Conservation (phyloP, 331 rosid genomes). For the Arachis monticola region DNA sequence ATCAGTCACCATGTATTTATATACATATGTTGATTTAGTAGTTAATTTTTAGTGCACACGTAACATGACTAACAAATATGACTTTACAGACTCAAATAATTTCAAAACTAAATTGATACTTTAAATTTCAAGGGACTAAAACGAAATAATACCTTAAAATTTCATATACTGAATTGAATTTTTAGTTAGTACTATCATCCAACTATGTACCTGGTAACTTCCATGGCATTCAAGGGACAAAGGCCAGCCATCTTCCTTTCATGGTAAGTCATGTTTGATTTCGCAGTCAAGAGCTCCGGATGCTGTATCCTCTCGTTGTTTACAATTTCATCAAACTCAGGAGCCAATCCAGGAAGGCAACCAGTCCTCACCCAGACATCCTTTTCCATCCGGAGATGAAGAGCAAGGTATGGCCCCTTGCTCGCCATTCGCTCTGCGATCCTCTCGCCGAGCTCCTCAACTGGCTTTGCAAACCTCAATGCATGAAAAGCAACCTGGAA, state of each 20-base stretch:
- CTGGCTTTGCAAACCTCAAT: conserved; percentile 77
- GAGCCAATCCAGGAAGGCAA: conserved; percentile 86
- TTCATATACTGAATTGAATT: too few relatives aligned
- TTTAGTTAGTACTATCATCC: too few relatives aligned
- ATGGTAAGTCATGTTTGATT: conserved; percentile 86
- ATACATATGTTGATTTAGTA: too few relatives aligned
- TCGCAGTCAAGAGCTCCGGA: conserved; percentile 86
- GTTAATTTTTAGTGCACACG: too few relatives aligned
- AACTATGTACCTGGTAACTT: conserved; percentile 69
- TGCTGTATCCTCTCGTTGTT: conserved; percentile 65
- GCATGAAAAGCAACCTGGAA: conserved; percentile 96
- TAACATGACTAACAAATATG: too few relatives aligned
- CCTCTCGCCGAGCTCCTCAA: conserved; percentile 76
- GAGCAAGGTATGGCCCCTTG: conserved; percentile 91
- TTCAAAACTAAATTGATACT: background rate
- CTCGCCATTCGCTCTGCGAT: conserved; percentile 76
- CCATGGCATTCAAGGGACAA: conserved; percentile 88
- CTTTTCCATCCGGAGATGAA: conserved; percentile 93
- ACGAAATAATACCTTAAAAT: too few relatives aligned
- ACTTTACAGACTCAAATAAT: background rate
- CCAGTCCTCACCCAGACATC: conserved; percentile 99
- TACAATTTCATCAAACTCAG: conserved; percentile 69
- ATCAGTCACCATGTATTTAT: too few relatives aligned
- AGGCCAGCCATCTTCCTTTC: conserved; percentile 92
- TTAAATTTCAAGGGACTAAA: too few relatives aligned